These are phyloP conservation scores for Sonneratia caseolaris DNA, from an alignment of 345 rosid genomes.

Conservation along the genomic window DNA sequence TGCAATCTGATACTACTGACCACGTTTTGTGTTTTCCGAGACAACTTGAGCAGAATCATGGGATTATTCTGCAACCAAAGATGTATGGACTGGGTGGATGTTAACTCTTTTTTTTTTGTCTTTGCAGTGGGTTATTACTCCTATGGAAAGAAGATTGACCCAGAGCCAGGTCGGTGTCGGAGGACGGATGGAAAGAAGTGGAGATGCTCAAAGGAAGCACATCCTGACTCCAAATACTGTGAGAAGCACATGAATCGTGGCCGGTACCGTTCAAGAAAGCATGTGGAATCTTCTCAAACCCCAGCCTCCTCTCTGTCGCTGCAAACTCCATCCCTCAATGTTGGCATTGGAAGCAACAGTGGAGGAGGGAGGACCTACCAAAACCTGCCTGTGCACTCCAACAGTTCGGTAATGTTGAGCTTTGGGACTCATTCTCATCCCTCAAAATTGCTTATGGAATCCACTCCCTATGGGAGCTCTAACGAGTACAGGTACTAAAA, in stretches of 20 bases:
- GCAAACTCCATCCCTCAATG: conserved; percentile 15
- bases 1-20: not conserved
- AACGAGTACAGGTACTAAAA: conserved; percentile 14
- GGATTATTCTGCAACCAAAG: not conserved
- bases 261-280: conserved; percentile 57
- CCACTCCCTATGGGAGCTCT: conserved; percentile 13
- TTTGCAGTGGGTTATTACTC: conserved; percentile 28
- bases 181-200: conserved; percentile 89
- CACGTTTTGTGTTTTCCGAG: too few species aligned
- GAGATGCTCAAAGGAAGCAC: conserved; percentile 87
- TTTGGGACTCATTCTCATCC: conserved; percentile 14
- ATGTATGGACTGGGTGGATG: not conserved
- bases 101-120: not conserved
- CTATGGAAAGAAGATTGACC: conserved; percentile 62
- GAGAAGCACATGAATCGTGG: conserved; percentile 47
- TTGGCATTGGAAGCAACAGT: conserved; percentile 18
- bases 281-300: conserved; percentile 35
- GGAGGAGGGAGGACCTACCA: conserved; percentile 18
- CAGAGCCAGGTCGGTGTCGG: conserved; percentile 79
- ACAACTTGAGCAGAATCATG: too few species aligned
- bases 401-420: conserved; percentile 11
- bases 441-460: conserved; percentile 10
- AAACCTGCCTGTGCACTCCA: conserved; percentile 14
- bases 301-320: conserved; percentile 23
- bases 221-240: conserved; percentile 53